These are phyloP conservation scores for Pyrus hybrid DNA, from an alignment of 331 rosid genomes.

Conservation along the genomic window DNA sequence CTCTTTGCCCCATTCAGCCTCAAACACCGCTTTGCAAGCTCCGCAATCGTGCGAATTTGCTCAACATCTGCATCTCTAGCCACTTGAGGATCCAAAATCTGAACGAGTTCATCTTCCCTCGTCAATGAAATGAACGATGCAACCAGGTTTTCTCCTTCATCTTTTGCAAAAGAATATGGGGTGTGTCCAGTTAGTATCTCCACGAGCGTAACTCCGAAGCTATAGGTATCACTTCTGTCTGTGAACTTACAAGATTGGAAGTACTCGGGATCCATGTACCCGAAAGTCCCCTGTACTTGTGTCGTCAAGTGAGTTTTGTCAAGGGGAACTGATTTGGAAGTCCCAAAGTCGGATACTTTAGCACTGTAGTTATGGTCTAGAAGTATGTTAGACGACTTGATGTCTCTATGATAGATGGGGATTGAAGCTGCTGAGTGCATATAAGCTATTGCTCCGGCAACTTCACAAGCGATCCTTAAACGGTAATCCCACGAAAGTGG, in stretches of 20 bases:
- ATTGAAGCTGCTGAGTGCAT: conserved; percentile 55
- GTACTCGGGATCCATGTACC: conserved; percentile 64
- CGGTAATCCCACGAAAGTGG: conserved; percentile 44
- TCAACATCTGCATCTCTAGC: conserved; percentile 29
- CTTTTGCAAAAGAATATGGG: conserved; percentile 32
- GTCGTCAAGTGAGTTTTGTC: conserved; percentile 56
- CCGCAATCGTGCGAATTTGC: conserved; percentile 26
- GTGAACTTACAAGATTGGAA: conserved; percentile 44
- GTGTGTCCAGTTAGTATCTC: conserved; percentile 44
- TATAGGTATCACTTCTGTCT: conserved; percentile 53
- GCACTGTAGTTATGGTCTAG: conserved; percentile 34
- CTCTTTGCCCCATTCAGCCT: conserved; percentile 43
- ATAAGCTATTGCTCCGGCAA: conserved; percentile 60
- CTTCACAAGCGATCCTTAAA: conserved; percentile 51
- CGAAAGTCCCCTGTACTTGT: conserved; percentile 43
- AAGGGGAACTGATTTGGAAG: conserved; percentile 41
- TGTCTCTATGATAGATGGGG: conserved; percentile 54
- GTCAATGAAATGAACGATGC: conserved; percentile 33
- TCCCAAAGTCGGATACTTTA: conserved; percentile 49
- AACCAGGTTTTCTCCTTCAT: conserved; percentile 33
- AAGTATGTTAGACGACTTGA: conserved; percentile 41
- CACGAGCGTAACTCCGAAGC: conserved; percentile 51
- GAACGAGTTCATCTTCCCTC: conserved; percentile 17
- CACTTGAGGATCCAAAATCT: conserved; percentile 34
- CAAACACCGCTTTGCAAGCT: conserved; percentile 48